These are phyloP conservation scores for Suhomyces maxii DNA, from an alignment of 1,139 yeast species.

Conservation along the genomic window DNA sequence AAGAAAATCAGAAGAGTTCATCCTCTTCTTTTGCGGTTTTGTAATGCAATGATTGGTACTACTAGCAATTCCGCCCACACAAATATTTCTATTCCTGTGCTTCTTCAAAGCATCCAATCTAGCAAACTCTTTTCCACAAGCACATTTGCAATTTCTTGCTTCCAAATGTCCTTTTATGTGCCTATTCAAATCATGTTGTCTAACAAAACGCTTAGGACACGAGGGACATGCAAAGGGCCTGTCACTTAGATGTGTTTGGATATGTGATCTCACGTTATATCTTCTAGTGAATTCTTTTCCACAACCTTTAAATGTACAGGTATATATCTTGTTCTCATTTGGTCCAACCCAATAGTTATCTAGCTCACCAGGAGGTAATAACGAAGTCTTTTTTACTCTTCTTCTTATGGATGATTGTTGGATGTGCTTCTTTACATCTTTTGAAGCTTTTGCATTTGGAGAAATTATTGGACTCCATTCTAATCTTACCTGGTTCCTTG, in stretches of 20 bases:
- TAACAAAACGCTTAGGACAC: slow-evolving; percentile 73
- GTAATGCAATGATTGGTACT: slow-evolving; percentile 23
- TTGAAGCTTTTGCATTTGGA: slow-evolving; percentile 41
- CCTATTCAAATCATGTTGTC: slow-evolving; percentile 91
- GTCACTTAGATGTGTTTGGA: slow-evolving; percentile 94
- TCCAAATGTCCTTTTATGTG: slow-evolving; percentile 88
- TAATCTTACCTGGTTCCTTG: slow-evolving; percentile 36
- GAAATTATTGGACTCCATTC: slow-evolving; percentile 61
- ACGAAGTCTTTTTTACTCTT: slow-evolving; percentile 60
- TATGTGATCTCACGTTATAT: slow-evolving; percentile 94
- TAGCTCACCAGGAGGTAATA: slow-evolving; percentile 86
- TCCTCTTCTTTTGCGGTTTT: slow-evolving; percentile 28
- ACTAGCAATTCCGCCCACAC: slow-evolving; percentile 61
- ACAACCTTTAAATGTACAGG: slow-evolving; percentile 78
- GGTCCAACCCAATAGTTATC: slow-evolving; percentile 86
- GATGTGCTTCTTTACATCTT: slow-evolving; percentile 39
- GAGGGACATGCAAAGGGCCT: slow-evolving; percentile 70
- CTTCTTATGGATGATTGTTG: slow-evolving; percentile 42
- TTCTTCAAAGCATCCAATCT: slow-evolving; percentile 85
- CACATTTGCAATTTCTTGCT: slow-evolving; percentile 68
- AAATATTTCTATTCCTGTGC: slow-evolving; percentile 77
- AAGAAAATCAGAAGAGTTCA: slow-evolving; percentile 16
- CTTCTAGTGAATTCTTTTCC: slow-evolving; percentile 83
- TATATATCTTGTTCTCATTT: slow-evolving; percentile 62
- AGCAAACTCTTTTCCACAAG: slow-evolving; percentile 90